Evolutionary conservation across 2,329 filamentous ascomycete genomes (phyloP).

Genomic region (Zasmidium citrigriseum): DNA sequence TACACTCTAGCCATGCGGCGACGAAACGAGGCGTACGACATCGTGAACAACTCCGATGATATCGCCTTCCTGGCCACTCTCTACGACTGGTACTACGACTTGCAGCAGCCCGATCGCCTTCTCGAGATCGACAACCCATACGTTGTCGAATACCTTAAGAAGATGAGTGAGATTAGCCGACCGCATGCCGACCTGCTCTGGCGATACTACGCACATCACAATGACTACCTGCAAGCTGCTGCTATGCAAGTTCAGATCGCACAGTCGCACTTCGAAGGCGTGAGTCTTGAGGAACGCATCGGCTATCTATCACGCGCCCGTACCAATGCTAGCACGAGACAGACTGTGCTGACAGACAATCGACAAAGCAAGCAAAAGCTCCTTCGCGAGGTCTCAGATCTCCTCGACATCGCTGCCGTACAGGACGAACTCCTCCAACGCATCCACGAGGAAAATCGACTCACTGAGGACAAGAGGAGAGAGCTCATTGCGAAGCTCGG

Average conservation of each 20-base stretch:
- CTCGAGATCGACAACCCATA: slow-evolving; percentile 82
- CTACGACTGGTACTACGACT: slow-evolving; percentile 92
- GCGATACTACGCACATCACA: slow-evolving; percentile 84
- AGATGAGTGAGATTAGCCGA: slow-evolving; percentile 70
- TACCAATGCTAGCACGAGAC: slow-evolving; percentile 85
- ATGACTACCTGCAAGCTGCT: slow-evolving; percentile 82
- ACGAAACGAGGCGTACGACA: slow-evolving; percentile 82
- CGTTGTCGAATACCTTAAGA: slow-evolving; percentile 81
- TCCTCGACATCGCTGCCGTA: slow-evolving; percentile 90
- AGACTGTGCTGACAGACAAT: slow-evolving; percentile 65
- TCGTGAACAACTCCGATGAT: slow-evolving; percentile 84
- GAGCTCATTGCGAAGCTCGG: slow-evolving; percentile 60
- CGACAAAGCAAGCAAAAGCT: slow-evolving; percentile 73
- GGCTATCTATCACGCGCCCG: slow-evolving; percentile 88
- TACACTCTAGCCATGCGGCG: slow-evolving; percentile 75
- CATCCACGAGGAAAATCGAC: slow-evolving; percentile 70
- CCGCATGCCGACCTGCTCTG: slow-evolving; percentile 88
- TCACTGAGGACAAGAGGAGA: slow-evolving; percentile 62
- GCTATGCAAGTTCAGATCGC: slow-evolving; percentile 82
- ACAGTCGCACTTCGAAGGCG: slow-evolving; percentile 69
- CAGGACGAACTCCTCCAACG: slow-evolving; percentile 88
- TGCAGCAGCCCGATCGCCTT: slow-evolving; percentile 82
- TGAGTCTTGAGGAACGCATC: slow-evolving; percentile 83
- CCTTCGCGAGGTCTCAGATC: slow-evolving; percentile 78
- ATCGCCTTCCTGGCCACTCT: slow-evolving; percentile 94